Evolutionary conservation across 805 yeast species (phyloP), one percentile per base, ranked within the genome.

Genomic region (Myxozyma kluyveri): DNA sequence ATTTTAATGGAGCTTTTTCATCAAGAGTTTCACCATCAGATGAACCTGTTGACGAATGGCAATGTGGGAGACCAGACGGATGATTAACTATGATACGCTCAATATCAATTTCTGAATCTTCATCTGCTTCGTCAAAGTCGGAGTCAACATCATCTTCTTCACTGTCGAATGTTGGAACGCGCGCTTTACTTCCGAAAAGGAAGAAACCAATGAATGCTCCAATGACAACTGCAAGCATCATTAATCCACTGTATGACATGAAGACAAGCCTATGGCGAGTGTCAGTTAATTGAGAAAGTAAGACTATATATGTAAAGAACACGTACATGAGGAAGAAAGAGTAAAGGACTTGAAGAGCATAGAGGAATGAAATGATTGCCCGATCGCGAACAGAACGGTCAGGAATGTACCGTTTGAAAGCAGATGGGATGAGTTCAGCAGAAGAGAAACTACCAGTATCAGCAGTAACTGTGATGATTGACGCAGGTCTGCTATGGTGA

Each of bases 151-250:
- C 33, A 9, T 29, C 33, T 29, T 33, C 19, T 23, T 23, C 44
- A 12, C 43, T 24, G 33, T 23, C 41, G 43, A 38, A 31, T 18
- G 42, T 26, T n/a, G 54, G 48, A 1, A 54, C 48, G 29, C 56
- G 56, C 26, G 48, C 36, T 21, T 44, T 47, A 42, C 56, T 51
- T 21, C 59, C 59, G 36, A 54, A 54, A 40, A 51, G 40, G 38
- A 51, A 54, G 45, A 51, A 54, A 35, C 59, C 59, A 29, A 54
- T 36, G 42, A 54, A 54, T 10, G 59, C 59, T 27, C 59, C 59
- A 32, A 51, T 45, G 33, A 54, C 56, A 37, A 54, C 56, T 27
- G 59, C 52, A 40, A 42, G 32, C 59, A 54, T 54, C 44, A 48
- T 47, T 17, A 51, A 33, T 19, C 59, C 60, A 23, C 43, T 54